A percentile compares a stretch with the other conserved stretches of the same genome.
Evolutionary conservation across 2,329 filamentous ascomycete species (phyloP).

Genomic region (Thielaviopsis euricoi): DNA sequence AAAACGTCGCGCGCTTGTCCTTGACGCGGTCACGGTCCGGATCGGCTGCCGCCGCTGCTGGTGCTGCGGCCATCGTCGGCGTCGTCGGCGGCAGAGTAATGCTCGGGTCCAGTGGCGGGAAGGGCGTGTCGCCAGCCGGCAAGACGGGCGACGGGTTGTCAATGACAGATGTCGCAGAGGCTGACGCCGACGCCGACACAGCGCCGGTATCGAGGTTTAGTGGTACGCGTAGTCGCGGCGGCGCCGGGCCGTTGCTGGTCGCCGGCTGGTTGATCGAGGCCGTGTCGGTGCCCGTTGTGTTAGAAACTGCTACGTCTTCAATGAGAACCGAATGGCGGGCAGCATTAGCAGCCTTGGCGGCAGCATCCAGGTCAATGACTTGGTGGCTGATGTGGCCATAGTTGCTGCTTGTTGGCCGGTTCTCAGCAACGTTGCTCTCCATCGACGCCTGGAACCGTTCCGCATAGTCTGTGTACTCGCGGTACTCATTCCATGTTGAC

Average conservation of each 20-base stretch:
- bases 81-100: conserved; percentile 11
- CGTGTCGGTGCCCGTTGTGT: neutral
- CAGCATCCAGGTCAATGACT: conserved; percentile 13
- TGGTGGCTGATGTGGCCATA: conserved; percentile 18
- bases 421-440: conserved; percentile 30
- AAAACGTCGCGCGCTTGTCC: conserved; percentile 40
- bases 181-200: conserved; percentile 11
- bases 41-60: neutral
- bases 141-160: conserved; percentile 27
- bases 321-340: conserved; percentile 17
- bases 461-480: conserved; percentile 62
- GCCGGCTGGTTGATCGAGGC: neutral
- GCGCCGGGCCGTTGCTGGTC: neutral
- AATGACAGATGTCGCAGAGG: neutral
- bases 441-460: conserved; percentile 58
- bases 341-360: conserved; percentile 15
- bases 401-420: conserved; percentile 31
- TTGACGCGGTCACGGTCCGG: conserved; percentile 13
- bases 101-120: conserved; percentile 30
- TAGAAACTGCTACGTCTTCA: neutral
- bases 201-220: conserved; percentile 17
- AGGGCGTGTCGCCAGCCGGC: conserved; percentile 26
- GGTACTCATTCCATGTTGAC: conserved; percentile 83
- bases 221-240: conserved; percentile 3
- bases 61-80: no score